Conservation (phyloP, 106 monocot genomes). For the Phalaenopsis equestris region DNA sequence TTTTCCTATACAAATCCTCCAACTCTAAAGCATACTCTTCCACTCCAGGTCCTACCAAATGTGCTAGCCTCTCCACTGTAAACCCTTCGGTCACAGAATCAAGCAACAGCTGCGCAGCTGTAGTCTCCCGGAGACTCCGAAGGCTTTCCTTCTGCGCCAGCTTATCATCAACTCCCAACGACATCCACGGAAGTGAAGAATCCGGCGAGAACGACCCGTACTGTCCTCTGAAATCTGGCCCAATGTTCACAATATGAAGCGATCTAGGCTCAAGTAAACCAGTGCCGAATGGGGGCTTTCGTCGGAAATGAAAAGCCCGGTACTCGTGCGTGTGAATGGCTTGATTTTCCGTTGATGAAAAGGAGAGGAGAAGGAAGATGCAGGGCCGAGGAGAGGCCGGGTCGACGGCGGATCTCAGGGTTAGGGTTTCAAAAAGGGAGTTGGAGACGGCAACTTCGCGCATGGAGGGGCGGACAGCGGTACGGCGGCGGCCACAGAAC, state of each 20-base stretch:
- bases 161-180: slow-evolving; percentile 13
- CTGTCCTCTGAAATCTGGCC: slow-evolving; percentile 36
- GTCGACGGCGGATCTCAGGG: not conserved
- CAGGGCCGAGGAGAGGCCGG: slow-evolving; percentile 2
- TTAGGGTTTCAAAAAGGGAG: slow-evolving; percentile 33
- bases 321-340: slow-evolving; percentile 59
- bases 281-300: not conserved
- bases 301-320: slow-evolving; percentile 24
- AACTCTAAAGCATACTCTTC: slow-evolving; percentile 28
- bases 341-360: slow-evolving; percentile 25
- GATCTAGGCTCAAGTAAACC: slow-evolving; percentile 29
- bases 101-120: slow-evolving; percentile 12
- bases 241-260: slow-evolving; percentile 44
- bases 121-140: not conserved
- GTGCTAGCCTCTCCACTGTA: slow-evolving; percentile 25
- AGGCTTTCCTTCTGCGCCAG: slow-evolving; percentile 18
- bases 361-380: slow-evolving; percentile 45
- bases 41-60: slow-evolving; percentile 23
- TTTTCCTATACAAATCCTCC: slow-evolving; percentile 52
- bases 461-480: slow-evolving; percentile 59
- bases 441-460: slow-evolving; percentile 43
- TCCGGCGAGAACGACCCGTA: slow-evolving; percentile 32
- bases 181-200: slow-evolving; percentile 24
- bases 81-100: slow-evolving; percentile 32
- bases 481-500: slow-evolving; percentile 47